These are phyloP conservation scores for Clarireedia paspali DNA, from an alignment of 2,329 filamentous ascomycete species.

Conservation along the genomic window DNA sequence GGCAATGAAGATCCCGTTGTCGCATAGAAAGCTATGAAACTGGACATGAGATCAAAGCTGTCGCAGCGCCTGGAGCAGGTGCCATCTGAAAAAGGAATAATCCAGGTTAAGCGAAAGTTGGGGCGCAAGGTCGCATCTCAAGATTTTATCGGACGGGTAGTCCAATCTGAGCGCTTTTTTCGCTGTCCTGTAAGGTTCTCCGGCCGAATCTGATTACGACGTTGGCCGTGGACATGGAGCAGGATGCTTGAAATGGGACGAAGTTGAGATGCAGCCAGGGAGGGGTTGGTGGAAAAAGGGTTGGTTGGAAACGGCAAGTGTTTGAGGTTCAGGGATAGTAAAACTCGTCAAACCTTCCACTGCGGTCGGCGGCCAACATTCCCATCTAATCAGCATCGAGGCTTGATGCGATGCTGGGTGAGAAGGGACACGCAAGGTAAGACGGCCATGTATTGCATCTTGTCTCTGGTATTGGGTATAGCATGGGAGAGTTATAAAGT, in stretches of 20 bases:
- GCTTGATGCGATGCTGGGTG: no score
- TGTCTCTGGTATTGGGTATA: no score
- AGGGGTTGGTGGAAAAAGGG: background rate
- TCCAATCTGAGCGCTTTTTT: background rate
- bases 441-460: no score
- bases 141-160: conserved; percentile 13
- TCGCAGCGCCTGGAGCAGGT: conserved; percentile 17
- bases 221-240: background rate
- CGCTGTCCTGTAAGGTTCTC: conserved; percentile 2
- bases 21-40: conserved; percentile 26
- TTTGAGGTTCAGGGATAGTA: conserved; percentile 16
- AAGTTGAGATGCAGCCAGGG: conserved; percentile 1
- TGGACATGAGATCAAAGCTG: conserved; percentile 23
- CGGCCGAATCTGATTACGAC: conserved; percentile 6
- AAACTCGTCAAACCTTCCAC: conserved; percentile 16
- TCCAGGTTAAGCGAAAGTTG: background rate
- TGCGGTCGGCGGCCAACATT: no score
- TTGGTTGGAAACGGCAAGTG: conserved; percentile 22
- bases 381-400: no score
- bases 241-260: conserved; percentile 9
- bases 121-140: background rate
- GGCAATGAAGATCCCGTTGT: conserved; percentile 26
- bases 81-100: conserved; percentile 21
- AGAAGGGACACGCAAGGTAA: no score
- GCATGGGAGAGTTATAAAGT: no score